Percentiles rank a stretch among this genome's conserved stretches.
phyloP scores from a whole-genome alignment of 2,329 filamentous ascomycete genomes.

The Colletotrichum incanum region DNA sequence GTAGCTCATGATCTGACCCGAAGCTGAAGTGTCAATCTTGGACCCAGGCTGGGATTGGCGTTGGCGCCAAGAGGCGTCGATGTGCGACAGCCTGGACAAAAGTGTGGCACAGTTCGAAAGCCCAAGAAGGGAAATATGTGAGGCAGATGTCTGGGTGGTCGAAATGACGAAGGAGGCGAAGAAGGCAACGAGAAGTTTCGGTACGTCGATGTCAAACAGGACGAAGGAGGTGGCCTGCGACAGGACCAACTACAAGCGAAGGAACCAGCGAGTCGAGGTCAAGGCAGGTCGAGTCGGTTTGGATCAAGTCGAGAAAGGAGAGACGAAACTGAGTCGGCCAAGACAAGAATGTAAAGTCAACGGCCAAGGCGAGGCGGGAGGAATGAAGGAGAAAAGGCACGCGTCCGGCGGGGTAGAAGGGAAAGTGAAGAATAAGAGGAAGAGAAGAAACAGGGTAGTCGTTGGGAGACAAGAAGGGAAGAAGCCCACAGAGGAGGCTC shows the following conservation, averaged over 20 bases:
- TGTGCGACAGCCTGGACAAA: not conserved
- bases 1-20: constrained; percentile 34
- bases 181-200: not conserved
- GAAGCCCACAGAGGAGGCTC: constrained; percentile 30
- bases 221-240: not conserved
- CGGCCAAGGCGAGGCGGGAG: constrained; percentile 12
- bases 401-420: constrained; percentile 6
- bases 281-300: constrained; percentile 1
- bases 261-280: not conserved
- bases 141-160: not conserved
- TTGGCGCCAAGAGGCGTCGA: not conserved
- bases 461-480: constrained; percentile 30
- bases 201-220: not conserved
- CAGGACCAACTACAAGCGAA: not conserved
- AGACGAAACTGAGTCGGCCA: constrained; percentile 12
- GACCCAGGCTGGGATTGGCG: not conserved
- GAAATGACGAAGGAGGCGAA: not conserved
- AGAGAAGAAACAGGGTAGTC: constrained; percentile 12
- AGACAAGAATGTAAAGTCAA: constrained; percentile 21
- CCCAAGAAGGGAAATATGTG: not conserved
- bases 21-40: constrained; percentile 8
- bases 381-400: constrained; percentile 24
- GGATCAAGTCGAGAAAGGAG: not conserved
- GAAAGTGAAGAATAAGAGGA: constrained; percentile 4
- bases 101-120: not conserved